Evolutionary conservation across 2,329 filamentous ascomycete genomes (phyloP).

Genomic region (Ophiocordyceps camponoti-floridani): DNA sequence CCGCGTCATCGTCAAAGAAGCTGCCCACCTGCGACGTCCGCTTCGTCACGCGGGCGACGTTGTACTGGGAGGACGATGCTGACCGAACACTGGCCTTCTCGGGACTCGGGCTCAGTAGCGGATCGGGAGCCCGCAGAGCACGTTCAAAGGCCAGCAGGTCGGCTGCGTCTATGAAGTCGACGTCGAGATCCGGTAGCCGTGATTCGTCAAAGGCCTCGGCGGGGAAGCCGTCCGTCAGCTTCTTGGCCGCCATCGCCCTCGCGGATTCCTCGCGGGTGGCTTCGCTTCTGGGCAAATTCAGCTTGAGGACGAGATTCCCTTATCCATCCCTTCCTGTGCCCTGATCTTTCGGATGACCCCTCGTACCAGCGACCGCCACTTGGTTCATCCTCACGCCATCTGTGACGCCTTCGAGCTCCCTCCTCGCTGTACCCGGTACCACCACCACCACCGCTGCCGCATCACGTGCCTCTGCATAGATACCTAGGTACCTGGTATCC

Average conservation of each 20-base stretch:
- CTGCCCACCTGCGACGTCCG: constrained; percentile 16
- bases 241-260: not conserved
- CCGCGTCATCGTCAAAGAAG: constrained; percentile 14
- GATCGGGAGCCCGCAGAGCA: constrained; percentile 68
- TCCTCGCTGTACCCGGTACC: too few relatives aligned
- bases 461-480: not conserved
- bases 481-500: too few relatives aligned
- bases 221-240: constrained; percentile 34
- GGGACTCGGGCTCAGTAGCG: constrained; percentile 44
- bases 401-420: too few relatives aligned
- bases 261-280: too few relatives aligned
- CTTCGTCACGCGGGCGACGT: constrained; percentile 21
- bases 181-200: constrained; percentile 60
- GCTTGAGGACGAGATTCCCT: too few relatives aligned
- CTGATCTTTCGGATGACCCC: too few relatives aligned
- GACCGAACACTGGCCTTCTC: constrained; percentile 22
- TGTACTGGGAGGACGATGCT: constrained; percentile 14
- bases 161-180: constrained; percentile 55
- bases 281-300: too few relatives aligned
- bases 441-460: not conserved
- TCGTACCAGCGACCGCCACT: too few relatives aligned
- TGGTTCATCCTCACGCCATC: too few relatives aligned
- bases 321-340: too few relatives aligned
- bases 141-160: constrained; percentile 65
- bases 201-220: constrained; percentile 48